Base-by-base conservation (phyloP, 805 yeast species). In the Starmerella apicola region DNA sequence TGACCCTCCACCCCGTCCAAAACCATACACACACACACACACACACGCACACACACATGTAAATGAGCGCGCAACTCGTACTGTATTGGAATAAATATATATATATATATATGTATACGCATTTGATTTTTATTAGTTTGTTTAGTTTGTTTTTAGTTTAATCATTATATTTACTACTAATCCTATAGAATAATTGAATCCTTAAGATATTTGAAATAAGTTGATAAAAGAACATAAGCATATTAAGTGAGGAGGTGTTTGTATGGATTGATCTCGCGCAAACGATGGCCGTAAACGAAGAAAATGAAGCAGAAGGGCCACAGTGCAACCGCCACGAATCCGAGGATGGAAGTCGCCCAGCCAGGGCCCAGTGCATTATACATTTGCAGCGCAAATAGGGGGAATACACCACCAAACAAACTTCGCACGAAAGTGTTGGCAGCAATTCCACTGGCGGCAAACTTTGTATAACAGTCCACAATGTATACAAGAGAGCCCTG, bases 391-490 rank as follows among this genome's bases (percentile, higher is more conserved):
- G 81, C 80, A 56, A 80, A 78, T 37, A 80, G 62, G 25, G 81
- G 81, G 62, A 76, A 74, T 3, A 67, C 70, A 43, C 74, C 72
- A 2, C 78, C 81, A 48, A 69, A 66, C 3, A 70, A 55, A 1
- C 78, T 72, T 53, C 82, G 63, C 43, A 72, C 54, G 37, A 76
- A 66, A 1, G 81, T 73, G 46, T 74, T 74, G 3, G 53, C 52
- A 5, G 83, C 81, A 43, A 76, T 65, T 3, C 78, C 79, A 16
- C 78, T 70, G 2, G 81, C 81, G 5, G 80, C 72, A 49, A 64
- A 71, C 38, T 65, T 59, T 17, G 74, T 66, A 52, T 72, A 74
- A 34, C 78, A 66, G 53, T 77, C 82, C 34, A 76, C 74, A 42
- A 76, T 63, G 51, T 77, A 76, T 52, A 73, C 75, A 33, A 76